phyloP scores from a whole-genome alignment of 306 rosid species.

The Inga oerstediana region DNA sequence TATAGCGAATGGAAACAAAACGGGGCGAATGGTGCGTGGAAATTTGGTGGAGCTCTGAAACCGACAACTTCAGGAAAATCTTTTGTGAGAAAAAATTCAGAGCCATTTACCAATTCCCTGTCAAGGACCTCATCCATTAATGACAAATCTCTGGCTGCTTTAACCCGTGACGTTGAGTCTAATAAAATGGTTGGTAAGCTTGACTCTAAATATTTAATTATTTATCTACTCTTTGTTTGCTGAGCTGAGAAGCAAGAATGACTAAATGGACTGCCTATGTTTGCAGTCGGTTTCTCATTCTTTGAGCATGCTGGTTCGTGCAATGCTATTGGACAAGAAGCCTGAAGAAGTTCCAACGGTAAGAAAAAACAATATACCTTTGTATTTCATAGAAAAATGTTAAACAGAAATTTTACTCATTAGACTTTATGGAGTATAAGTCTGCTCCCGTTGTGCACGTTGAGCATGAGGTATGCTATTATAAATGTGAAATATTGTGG shows the following conservation, averaged over 20 bases:
- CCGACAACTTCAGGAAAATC: slow-evolving; percentile 56
- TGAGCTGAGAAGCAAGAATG: slow-evolving; percentile 29
- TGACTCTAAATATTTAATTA: slow-evolving; percentile 21
- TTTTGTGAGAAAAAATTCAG: slow-evolving; percentile 77
- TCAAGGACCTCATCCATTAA: slow-evolving; percentile 67
- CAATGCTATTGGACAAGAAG: slow-evolving; percentile 73
- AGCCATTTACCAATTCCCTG: slow-evolving; percentile 84
- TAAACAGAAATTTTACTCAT: neutral
- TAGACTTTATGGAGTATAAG: slow-evolving; percentile 5
- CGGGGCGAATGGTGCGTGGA: slow-evolving; percentile 83
- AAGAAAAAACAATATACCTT: slow-evolving; percentile 22
- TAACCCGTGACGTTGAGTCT: slow-evolving; percentile 54
- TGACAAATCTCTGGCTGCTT: slow-evolving; percentile 52
- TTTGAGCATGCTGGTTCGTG: slow-evolving; percentile 72
- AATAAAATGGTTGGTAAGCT: slow-evolving; percentile 87
- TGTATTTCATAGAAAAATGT: neutral
- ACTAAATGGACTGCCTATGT: slow-evolving; percentile 21
- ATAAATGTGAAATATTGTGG: neutral
- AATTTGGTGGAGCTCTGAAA: slow-evolving; percentile 82
- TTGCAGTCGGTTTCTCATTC: slow-evolving; percentile 68
- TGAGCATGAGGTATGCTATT: neutral
- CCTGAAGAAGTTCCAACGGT: slow-evolving; percentile 94
- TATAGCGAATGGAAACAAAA: slow-evolving; percentile 85
- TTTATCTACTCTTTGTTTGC: slow-evolving; percentile 23
- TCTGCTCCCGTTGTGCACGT: neutral